Base-by-base conservation (phyloP, 139 green algal species). In the Auxenochlorella pyrenoidosa region DNA sequence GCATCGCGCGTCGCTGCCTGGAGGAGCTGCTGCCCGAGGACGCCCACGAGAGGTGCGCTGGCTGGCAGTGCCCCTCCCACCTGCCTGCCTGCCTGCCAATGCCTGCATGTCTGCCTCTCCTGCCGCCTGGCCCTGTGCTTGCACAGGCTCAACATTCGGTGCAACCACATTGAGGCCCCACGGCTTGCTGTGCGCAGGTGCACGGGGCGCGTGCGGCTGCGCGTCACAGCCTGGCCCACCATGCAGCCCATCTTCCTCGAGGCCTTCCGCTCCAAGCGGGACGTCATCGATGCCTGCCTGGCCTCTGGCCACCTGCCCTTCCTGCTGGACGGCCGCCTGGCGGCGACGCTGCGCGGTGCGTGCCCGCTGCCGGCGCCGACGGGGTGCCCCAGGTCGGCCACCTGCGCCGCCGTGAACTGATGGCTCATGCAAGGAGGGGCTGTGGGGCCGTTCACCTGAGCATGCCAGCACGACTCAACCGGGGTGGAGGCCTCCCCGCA, bases 21-120 rank as follows among this genome's bases (percentile, higher is more conserved):
- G 24, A 84, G 36, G 79, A 84, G 59, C 59, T 84, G 79, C 79
- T 84, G 79, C 79, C 79, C 0, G 79, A 84, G 38, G 79, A 84
- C 28, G 60, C 58, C 1, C 79, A 84, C 79, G 21, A n/a, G 26
- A 22, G 79, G 79, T 84, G 36, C 10, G 77, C 54, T 16, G 2
- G 4, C 1, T 15, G 36, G 36, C 22, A 18, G 65, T 8, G 34
- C 26, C 36, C 36, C 22, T 54, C 66, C 30, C 16, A 2, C 34
- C 32, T 73, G 26, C 66, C 16, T 40, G 66, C 32, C 66, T 73
- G 66, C 30, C 34, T 38, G 24, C 12, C 32, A 32, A 5, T 40
- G 66, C 66, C 36, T 47, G 70, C 36, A 26, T 15, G 1, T 32
- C 34, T 30, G 34, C 18, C 34, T 13, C 34, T n/a, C 6, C 68